Base-by-base conservation (phyloP, 441 rosid species). In the Populus hybrid region DNA sequence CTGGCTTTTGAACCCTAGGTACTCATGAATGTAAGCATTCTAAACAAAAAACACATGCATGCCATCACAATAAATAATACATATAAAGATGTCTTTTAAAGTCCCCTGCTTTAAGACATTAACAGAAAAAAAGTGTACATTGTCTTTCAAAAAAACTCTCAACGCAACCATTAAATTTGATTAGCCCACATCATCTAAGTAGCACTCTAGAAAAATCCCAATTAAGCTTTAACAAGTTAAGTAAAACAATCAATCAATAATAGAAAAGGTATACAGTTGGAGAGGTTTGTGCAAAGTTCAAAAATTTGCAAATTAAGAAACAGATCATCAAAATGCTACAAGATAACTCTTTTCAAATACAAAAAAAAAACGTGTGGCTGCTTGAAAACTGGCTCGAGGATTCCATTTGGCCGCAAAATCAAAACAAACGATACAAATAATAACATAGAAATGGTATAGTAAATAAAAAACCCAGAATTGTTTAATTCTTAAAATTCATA, bases 1-100 rank as follows among this genome's bases (percentile, higher is more conserved):
- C 88, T 8, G 97, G 93, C 81, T 84, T 86, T 80, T 92, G 87
- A 85, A 97, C 85, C 87, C 99, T 97, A 88, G 65, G n/a, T 61
- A 76, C 66, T 68, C 42, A 77, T 36, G 66, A 85, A 78, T 32
- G 42, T 72, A 50, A 80, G 80, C 71, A 71, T 10, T 65, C 78
- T 30, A 73, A 78, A 70, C 36, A 70, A 30, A 23, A 50, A 35
- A 8, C 40, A 59, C 40, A 38, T 30, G 32, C 18, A 69, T n/a
- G 40, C 21, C 6, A 63, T 75, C 21, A 6, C 34, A 63, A 14
- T 50, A 20, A 14, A 11, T 34, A 42, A 54, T 34, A 23, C 61
- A 69, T 2, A 8, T 14, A 32, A 69, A 68, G 12, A 36, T 5
- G 1, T 1, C 40, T 10, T 24, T 9, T 9, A 23, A 40, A 16